Evolutionary conservation across 139 green algal species (phyloP).

Genomic region (Haematococcus sp.): DNA sequence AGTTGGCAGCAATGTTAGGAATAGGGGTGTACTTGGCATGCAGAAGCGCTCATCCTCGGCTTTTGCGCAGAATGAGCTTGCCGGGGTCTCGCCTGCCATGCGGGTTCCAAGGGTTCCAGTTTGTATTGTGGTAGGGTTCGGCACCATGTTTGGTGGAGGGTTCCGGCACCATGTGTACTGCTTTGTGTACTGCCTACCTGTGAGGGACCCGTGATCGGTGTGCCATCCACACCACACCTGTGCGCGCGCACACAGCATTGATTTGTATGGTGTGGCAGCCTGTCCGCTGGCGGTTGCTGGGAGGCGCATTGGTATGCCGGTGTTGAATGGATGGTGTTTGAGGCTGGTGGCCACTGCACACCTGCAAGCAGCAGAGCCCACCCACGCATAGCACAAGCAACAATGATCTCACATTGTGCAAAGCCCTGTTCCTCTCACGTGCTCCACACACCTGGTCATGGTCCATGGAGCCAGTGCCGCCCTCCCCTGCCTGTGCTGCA

Average conservation of each 20-base stretch:
- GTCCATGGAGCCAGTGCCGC: not conserved
- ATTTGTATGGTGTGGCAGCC: not conserved
- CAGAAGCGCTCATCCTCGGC: too few relatives aligned
- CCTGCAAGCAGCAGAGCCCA: not conserved
- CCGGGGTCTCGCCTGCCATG: not conserved
- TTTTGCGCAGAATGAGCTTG: not conserved
- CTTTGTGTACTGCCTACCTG: conserved; percentile 30
- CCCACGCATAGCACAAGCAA: too few relatives aligned
- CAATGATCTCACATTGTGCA: too few relatives aligned
- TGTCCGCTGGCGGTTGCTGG: conserved; percentile 15
- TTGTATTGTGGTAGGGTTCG: too few relatives aligned
- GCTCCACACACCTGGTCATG: not conserved
- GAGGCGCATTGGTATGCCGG: not conserved
- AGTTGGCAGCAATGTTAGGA: not conserved
- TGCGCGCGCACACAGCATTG: not conserved
- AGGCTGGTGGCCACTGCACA: not conserved
- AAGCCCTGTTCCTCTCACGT: too few relatives aligned
- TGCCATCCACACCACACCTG: conserved; percentile 77
- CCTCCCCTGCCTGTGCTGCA: not conserved
- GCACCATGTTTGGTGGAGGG: too few relatives aligned
- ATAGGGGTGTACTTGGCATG: not conserved
- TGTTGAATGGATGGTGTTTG: not conserved
- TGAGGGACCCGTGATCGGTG: conserved; percentile 71
- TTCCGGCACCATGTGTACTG: too few relatives aligned
- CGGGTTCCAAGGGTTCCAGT: too few relatives aligned